A percentile compares a stretch with the other conserved stretches of the same genome.
Conservation (phyloP, 1,139 yeast genomes). For the Hyphopichia khmerensis region DNA sequence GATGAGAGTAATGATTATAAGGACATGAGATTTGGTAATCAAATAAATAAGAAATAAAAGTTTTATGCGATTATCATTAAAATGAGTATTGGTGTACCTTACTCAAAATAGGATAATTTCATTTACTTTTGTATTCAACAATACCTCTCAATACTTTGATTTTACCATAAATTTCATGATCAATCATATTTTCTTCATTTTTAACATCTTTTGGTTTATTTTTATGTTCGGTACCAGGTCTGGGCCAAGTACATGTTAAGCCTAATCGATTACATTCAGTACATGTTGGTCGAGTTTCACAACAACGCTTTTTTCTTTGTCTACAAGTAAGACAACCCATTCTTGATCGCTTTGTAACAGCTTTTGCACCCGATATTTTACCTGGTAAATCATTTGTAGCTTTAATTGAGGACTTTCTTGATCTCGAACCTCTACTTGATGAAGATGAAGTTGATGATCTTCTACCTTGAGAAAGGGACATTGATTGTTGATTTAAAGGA, state of each 20-base stretch:
- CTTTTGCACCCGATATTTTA: slow-evolving; percentile 8
- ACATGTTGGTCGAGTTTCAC: slow-evolving; percentile 43
- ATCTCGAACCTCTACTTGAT: slow-evolving; percentile 10
- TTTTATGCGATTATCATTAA: too few species aligned
- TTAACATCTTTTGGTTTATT: slow-evolving; percentile 50
- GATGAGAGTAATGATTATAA: too few species aligned
- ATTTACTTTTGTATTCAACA: slow-evolving; percentile 42
- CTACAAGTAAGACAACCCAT: slow-evolving; percentile 51
- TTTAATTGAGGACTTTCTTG: slow-evolving; percentile 1
- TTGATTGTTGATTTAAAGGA: slow-evolving; percentile 5
- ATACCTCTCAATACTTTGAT: slow-evolving; percentile 63
- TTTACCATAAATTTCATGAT: slow-evolving; percentile 56
- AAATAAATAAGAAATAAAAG: too few species aligned
- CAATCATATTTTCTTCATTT: slow-evolving; percentile 44
- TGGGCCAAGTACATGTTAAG: slow-evolving; percentile 51
- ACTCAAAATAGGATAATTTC: neutral
- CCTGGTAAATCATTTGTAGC: neutral
- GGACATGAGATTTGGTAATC: too few species aligned
- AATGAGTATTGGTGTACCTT: neutral
- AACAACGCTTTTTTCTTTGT: slow-evolving; percentile 45
- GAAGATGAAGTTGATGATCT: slow-evolving; percentile 1
- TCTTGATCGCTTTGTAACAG: slow-evolving; percentile 34
- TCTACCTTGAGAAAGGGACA: neutral
- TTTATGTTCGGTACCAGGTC: slow-evolving; percentile 49
- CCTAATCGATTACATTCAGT: slow-evolving; percentile 42